Evolutionary conservation across 192 early-diverging fungal species (phyloP), one percentile per base, ranked within the genome.

Genomic region (Coemansia sp.): DNA sequence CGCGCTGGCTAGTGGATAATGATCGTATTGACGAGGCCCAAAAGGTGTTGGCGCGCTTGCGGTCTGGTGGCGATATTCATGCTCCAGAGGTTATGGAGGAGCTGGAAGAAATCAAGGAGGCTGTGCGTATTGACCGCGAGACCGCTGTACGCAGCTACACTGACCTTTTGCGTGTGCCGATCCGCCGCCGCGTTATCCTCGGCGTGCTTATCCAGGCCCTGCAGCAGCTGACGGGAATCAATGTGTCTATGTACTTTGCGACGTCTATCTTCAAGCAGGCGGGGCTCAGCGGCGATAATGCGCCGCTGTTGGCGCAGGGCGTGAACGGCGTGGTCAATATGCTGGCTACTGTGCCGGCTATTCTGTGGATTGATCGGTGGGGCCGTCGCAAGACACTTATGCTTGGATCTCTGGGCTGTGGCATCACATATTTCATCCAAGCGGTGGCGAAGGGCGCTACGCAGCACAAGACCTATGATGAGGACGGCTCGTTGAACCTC

Each of bases 211-310:
- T 96, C 55, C 93, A 94, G 70, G 84, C 88, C 24, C 90, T 92
- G 76, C 91, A 93, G 71, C 94, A 95, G 76, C 78, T 91, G 39
- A 95, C 92, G 13, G 95, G 94, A 53, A 92, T 95, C 83, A 97
- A 95, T 76, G 88, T 92, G 60, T 88, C 93, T 47, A 88, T 96
- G 88, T 95, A 94, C 87, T 93, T 89, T 73, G 87, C 89, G n/a
- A 73, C 89, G 3, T 77, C 77, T 3, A 80, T 90, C n/a, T 90
- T 92, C 78, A 70, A 84, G 72, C 84, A 89, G 62, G 49, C 83
- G 9, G 81, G 84, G 13, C 71, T 89, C 57, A 83, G 65, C 43
- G 78, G 80, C 43, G 38, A 75, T 60, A 80, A 85, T 39, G 77
- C 88, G 36, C 82, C 85, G 58, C 73, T 89, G 49, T 68, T 85